Percentiles rank a stretch among this genome's conserved stretches.
Conservation (phyloP, 2,329 filamentous ascomycete genomes). For the Lachnellula subtilissima region DNA sequence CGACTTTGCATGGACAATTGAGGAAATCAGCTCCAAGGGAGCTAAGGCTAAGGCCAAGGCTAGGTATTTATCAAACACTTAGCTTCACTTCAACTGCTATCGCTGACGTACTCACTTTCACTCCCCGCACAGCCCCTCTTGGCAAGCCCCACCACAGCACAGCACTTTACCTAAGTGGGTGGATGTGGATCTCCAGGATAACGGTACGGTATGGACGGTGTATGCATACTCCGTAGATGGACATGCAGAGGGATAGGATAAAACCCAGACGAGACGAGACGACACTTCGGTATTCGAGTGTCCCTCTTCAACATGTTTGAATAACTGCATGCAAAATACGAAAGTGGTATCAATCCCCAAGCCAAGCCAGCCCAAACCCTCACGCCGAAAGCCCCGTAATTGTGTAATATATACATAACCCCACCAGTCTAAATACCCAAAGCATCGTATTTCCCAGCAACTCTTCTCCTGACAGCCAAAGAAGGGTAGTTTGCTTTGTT, state of each 20-base stretch:
- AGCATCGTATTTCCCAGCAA: conserved; percentile 24
- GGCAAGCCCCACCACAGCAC: conserved; percentile 6
- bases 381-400: not conserved
- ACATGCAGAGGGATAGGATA: not conserved
- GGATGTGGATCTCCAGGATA: not conserved
- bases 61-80: not conserved
- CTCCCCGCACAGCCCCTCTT: conserved; percentile 18
- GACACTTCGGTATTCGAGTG: not conserved
- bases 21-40: not conserved
- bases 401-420: not conserved
- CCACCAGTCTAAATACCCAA: conserved; percentile 15
- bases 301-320: not conserved
- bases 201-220: not conserved
- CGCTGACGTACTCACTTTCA: conserved; percentile 5
- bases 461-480: conserved; percentile 15
- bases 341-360: not conserved
- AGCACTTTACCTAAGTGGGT: conserved; percentile 2
- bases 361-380: not conserved
- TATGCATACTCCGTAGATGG: not conserved
- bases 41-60: not conserved
- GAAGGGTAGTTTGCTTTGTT: conserved; percentile 17
- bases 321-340: not conserved
- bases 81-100: not conserved
- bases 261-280: not conserved
- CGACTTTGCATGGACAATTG: too few species aligned